Evolutionary conservation across 495 filamentous ascomycete genomes (phyloP), one percentile per base, ranked within the genome.

Genomic region (Bacidia gigantensis): DNA sequence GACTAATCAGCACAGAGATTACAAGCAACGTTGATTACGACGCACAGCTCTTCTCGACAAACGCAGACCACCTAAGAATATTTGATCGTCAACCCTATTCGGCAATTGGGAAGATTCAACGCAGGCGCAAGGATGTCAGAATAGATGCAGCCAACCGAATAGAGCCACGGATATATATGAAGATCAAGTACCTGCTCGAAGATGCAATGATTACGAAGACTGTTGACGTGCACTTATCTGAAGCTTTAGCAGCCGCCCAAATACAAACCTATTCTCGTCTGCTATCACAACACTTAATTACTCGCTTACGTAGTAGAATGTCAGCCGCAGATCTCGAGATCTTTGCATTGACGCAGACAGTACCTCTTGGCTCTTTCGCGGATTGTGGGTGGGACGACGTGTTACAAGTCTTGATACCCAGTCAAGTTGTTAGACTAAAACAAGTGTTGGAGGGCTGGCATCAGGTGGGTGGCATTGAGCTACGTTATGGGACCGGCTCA

Each of bases 41-140:
- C 11, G 82, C 87, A 3, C 67, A 75, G 40, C 78, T 77, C 50
- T 79, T 77, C 24, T 62, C 79, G 39, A 65, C 73, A 10, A 67
- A 78, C 14, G 67, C 65, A 35, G 66, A 72, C 1, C 72, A 80
- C 9, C 67, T 83, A 12, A 65, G 81, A 40, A 78, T 95, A 7
- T 94, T 89, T 62, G 77, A 83, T 1, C 83, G 81, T 49, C 86
- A 93, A 56, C 87, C 93, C 0, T 81, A 84, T 2, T 83, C 81
- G 22, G 67, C 95, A n/a, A 69, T 87, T 1, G 95, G 92, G 66
- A 87, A 85, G 62, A 86, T 95, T 51, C 63, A 62, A 11, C 64
- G 57, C 23, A 56, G 58, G 29, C 29, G 7, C 14, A 5, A 35
- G 14, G 29, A 35, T 35, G 29, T 5, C 29, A 35, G 5, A 5